A percentile compares a stretch with the other conserved stretches of the same genome.
Conservation (phyloP, 2,329 filamentous ascomycete genomes). For the Penicillium glabrum region DNA sequence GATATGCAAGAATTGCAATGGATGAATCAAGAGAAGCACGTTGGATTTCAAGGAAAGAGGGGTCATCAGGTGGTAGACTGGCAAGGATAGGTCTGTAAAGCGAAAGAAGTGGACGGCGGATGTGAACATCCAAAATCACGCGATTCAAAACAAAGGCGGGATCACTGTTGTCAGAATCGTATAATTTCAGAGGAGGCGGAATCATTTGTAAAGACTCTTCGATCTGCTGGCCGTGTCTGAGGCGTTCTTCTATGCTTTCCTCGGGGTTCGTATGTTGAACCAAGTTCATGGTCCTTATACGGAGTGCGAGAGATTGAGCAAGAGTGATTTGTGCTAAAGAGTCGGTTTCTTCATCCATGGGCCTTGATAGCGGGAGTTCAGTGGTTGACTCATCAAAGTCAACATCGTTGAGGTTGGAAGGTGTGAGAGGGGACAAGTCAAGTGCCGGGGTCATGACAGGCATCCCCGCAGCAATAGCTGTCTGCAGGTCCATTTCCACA, state of each 20-base stretch:
- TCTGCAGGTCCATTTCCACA: constrained; percentile 48
- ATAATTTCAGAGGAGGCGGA: constrained; percentile 4
- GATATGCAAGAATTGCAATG: constrained; percentile 27
- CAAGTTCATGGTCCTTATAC: constrained; percentile 13
- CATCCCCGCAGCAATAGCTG: constrained; percentile 40
- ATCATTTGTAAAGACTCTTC: constrained; percentile 11
- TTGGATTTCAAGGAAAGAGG: constrained; percentile 18
- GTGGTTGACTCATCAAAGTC: constrained; percentile 41
- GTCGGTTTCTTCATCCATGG: constrained; percentile 24
- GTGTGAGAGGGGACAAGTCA: constrained; percentile 39
- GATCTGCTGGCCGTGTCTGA: constrained; percentile 8
- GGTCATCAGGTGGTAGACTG: constrained; percentile 10
- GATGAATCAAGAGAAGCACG: constrained; percentile 26
- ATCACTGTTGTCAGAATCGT: neutral
- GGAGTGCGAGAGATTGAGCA: constrained; percentile 14
- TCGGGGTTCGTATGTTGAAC: constrained; percentile 4
- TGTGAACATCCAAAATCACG: constrained; percentile 29
- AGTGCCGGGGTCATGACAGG: constrained; percentile 39
- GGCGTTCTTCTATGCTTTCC: constrained; percentile 7
- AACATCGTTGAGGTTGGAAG: constrained; percentile 42
- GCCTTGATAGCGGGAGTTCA: constrained; percentile 24
- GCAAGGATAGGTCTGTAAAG: constrained; percentile 27
- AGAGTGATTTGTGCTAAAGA: constrained; percentile 12
- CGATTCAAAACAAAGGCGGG: constrained; percentile 12
- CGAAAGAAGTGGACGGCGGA: constrained; percentile 30